Evolutionary conservation across 352 stramenopile genomes (phyloP), one percentile per base, ranked within the genome.

Genomic region (Globisporangium spinosum): DNA sequence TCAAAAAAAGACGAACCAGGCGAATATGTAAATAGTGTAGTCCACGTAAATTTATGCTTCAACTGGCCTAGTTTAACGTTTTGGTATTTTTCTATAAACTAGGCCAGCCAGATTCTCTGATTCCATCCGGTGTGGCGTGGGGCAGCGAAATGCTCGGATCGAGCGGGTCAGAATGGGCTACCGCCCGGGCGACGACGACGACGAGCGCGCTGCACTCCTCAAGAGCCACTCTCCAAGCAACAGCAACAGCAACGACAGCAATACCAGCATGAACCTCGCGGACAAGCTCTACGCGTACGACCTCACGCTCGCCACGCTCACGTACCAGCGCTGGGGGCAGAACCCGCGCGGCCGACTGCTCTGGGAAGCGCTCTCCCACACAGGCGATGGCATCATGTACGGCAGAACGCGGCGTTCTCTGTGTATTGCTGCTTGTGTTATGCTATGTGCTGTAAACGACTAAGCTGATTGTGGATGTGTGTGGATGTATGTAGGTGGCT

Each of bases 321-420:
- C 87, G 29, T 91, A 89, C 77, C 83, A 89, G 61, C 77, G 77
- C 58, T 92, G 89, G 64, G 83, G 83, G 2, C 77, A 77, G 49
- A 68, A 78, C 60, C 70, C 72, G 27, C 77, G 60, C 25, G 64
- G 69, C 55, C 79, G 82, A 8, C 65, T 89, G n/a, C 77, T 83
- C 54, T 90, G 83, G 83, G 87, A 95, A 66, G 68, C 90, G 64
- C 81, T 94, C 75, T 93, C 82, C 54, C 83, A 93, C 69, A 88
- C 87, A 40, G 83, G 87, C 70, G 87, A 95, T 73, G 87, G 87
- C 47, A 89, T 95, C 74, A 68, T 94, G 83, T 94, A 80, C 74
- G 83, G 83, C 77, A 23, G 17, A 4, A 23, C 20, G n/a, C 51
- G 17, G 13, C 51, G 17, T 15, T 45, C 3, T 32, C 7, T 57